Base-by-base conservation (phyloP, 2,329 filamentous ascomycete genomes). In the Epichloe amarillans region DNA sequence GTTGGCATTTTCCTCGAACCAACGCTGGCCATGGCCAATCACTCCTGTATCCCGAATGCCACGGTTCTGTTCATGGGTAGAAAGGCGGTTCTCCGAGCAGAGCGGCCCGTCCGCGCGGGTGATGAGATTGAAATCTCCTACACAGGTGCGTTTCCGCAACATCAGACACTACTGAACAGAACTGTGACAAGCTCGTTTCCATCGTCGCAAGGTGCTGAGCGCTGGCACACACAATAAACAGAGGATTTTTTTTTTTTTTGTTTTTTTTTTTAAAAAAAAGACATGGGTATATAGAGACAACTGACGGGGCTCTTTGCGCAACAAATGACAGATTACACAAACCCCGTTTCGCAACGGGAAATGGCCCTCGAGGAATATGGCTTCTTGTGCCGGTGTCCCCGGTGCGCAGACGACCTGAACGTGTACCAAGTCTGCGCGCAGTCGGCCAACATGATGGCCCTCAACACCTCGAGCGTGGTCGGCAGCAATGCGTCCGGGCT, bases 91-190 rank as follows among this genome's bases (percentile, higher is more conserved):
- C 62, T 84, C 14, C 69, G 73, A 38, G 75, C 79, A 2, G 69
- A 75, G 50, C 61, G 58, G 21, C 61, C 66, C 3, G 79, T 84
- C 41, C 58, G 67, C 14, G 60, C 66, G 35, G 77, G 71, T 7
- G 72, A 81, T 26, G 76, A 82, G 64, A 72, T 83, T 50, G 72
- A 75, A 52, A 79, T 83, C 36, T 80, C 77, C 1, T 83, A 83
- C 56, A 76, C 79, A 37, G 78, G 80, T 75, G 64, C 53, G 68
- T 60, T 19, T n/a, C 30, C 30, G 8, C 11, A 30, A 30, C 8
- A 11, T 1, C 8, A 30, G 30, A 11, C 30, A 11, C 3, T 11
- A 10, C 30, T 30, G 30, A 1, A 11, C 3, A 30, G 30, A 30
- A 11, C 8, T 30, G 30, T 11, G 30, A 10, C 30, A 30, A 30